Base-by-base conservation (phyloP, 495 filamentous ascomycete species). In the Lophiostoma macrostomum region DNA sequence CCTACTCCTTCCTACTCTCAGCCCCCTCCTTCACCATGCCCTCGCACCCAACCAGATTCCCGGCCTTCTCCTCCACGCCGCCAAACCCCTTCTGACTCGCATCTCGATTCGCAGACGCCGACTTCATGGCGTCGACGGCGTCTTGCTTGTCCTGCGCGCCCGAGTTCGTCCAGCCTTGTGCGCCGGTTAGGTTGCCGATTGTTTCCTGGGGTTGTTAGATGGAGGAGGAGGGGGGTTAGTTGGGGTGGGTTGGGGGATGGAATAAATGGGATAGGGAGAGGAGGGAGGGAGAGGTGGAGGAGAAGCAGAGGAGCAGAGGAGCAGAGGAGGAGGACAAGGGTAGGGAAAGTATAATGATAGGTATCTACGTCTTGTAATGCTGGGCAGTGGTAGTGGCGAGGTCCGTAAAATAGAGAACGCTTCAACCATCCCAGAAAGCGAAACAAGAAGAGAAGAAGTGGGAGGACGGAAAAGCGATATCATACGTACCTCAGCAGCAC, bases 1-100 rank as follows among this genome's bases (percentile, higher is more conserved):
- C 5, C 39, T 41, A 43, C 44, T 37, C 2, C 45, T 52, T 40
- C 66, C 62, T 65, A 37, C 60, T 67, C 52, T 61, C 56, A n/a
- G 40, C 60, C 0, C 68, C 68, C 55, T 72, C 69, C 41, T 59
- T 62, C 57, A 63, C 48, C 69, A 70, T 72, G 0, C 69, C 68
- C 55, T 72, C 69, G 32, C 70, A 71, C 24, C 70, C 67, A 19
- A 63, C 46, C 8, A 56, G 40, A 46, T 61, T 67, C 25, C 69
- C 70, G 4, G 61, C 61, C 40, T 66, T 54, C 61, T 71, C 64
- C 56, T 72, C 70, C 16, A 60, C 58, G 29, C 65, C 68, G 19
- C 70, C 69, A 31, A 43, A 64, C 11, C 70, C 69, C n/a, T 57
- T 31, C 14, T 39, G 38, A 10, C 32, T 19, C 4, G 61, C 53